Evolutionary conservation across 1,284 basidiomycete genomes (phyloP).

Genomic region (Rhodotorula sp.): DNA sequence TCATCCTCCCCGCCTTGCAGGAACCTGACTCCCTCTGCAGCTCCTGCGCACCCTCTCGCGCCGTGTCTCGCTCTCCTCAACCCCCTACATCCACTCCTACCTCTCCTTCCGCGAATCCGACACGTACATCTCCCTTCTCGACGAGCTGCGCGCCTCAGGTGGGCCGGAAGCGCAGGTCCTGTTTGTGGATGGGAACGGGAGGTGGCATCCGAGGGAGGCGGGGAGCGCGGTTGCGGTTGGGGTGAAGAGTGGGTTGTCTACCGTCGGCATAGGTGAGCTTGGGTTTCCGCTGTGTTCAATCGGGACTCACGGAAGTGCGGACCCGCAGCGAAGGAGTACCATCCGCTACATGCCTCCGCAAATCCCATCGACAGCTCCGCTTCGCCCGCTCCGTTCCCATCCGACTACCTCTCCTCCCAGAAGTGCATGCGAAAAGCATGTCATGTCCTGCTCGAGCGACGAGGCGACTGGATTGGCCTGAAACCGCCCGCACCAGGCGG

Average conservation of each 20-base stretch:
- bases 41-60: slow-evolving; percentile 37
- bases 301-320: background rate
- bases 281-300: background rate
- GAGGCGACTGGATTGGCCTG: slow-evolving; percentile 45
- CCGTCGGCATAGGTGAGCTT: slow-evolving; percentile 41
- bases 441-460: slow-evolving; percentile 29
- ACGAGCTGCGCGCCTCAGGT: slow-evolving; percentile 17
- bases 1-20: too few species aligned
- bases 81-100: slow-evolving; percentile 48
- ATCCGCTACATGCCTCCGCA: slow-evolving; percentile 33
- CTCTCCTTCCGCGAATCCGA: slow-evolving; percentile 47
- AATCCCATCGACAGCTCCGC: background rate
- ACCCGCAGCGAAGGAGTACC: slow-evolving; percentile 45
- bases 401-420: slow-evolving; percentile 41
- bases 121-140: slow-evolving; percentile 41
- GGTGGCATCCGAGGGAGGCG: slow-evolving; percentile 45
- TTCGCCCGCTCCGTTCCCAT: background rate
- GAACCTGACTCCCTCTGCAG: slow-evolving; percentile 21
- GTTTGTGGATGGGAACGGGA: slow-evolving; percentile 48
- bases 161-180: slow-evolving; percentile 43
- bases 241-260: slow-evolving; percentile 43
- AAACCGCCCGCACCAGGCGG: background rate
- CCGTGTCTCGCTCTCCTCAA: slow-evolving; percentile 32
- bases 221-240: slow-evolving; percentile 46
- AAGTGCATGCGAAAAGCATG: slow-evolving; percentile 43